These are phyloP conservation scores for Eucalyptus tenuipes DNA, from an alignment of 345 rosid genomes.

Conservation along the genomic window DNA sequence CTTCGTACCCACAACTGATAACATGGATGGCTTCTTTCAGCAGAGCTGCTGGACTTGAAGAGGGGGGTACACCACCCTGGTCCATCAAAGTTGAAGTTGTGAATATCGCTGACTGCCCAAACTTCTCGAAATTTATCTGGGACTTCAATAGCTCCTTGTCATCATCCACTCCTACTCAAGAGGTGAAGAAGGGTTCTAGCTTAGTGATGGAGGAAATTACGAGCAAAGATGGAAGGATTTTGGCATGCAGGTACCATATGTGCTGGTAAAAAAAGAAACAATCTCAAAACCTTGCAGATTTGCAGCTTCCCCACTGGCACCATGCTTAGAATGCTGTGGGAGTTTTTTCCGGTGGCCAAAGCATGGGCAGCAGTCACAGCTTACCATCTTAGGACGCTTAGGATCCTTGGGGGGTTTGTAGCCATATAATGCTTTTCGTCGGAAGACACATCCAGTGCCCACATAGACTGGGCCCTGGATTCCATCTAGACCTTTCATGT, in stretches of 20 bases:
- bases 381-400: constrained; percentile 93
- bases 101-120: constrained; percentile 87
- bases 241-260: not conserved
- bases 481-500: constrained; percentile 79
- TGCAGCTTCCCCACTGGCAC: constrained; percentile 34
- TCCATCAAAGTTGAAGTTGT: constrained; percentile 94
- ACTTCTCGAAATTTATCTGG: constrained; percentile 86
- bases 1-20: constrained; percentile 94
- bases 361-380: constrained; percentile 95
- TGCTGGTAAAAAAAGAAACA: not conserved
- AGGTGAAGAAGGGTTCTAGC: not conserved
- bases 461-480: constrained; percentile 97
- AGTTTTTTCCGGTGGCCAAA: constrained; percentile 71
- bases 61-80: constrained; percentile 94
- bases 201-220: not conserved
- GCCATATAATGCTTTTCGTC: constrained; percentile 91
- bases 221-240: not conserved
- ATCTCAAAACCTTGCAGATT: constrained; percentile 39
- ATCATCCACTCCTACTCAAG: constrained; percentile 33
- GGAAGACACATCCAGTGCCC: constrained; percentile 96
- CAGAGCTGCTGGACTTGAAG: constrained; percentile 90
- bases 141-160: constrained; percentile 85
- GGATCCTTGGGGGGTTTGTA: constrained; percentile 85
- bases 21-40: constrained; percentile 99
- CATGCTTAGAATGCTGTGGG: constrained; percentile 36